Base-by-base conservation (phyloP, 768 basidiomycete species). In the Chalciporus chontae region DNA sequence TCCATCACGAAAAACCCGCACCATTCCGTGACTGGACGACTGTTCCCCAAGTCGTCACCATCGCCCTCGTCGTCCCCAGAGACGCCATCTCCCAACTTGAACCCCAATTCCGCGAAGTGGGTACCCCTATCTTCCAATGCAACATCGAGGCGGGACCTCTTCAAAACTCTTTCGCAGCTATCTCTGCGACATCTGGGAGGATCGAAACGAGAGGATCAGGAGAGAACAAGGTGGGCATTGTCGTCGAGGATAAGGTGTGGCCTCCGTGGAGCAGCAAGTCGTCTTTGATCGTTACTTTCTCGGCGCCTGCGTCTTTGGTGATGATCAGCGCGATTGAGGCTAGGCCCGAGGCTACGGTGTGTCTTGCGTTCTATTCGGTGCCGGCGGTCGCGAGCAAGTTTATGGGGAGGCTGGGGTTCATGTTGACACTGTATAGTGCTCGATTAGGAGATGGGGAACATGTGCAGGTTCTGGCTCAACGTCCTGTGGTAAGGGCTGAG, bases 61-160 rank as follows among this genome's bases (percentile, higher is more conserved):
- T 74, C 32, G 58, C 61, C 14, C 57, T 74, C 5, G 56, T 61
- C 13, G 63, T 74, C 27, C 71, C 73, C 3, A 57, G 67, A 8
- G 52, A 55, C 0, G 44, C 51, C 13, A 56, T 64, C 7, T 36
- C 62, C 13, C 24, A 14, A 18, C 50, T 61, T 19, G 53, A 50
- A 19, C 24, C 48, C 21, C 45, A 55, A 26, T 36, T 48, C 18
- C 7, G 1, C 24, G 14, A 18, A 11, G 10, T 56, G 15, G 46
- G 57, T 8, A 53, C 56, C 1, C 54, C 56, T 6, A 32, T 40
- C 10, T 21, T 67, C 4, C 65, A 63, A 1, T 65, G 66, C 29
- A 53, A 58, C 19, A 50, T 67, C 27, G 17, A 40, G 0, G 55
- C 52, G 2, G 50, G 38, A 7, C 27, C 40, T 4, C 47, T 50